A percentile compares a stretch with the other conserved stretches of the same genome.
Evolutionary conservation across 2,329 filamentous ascomycete species (phyloP).

Genomic region (Aspergillus neotritici): DNA sequence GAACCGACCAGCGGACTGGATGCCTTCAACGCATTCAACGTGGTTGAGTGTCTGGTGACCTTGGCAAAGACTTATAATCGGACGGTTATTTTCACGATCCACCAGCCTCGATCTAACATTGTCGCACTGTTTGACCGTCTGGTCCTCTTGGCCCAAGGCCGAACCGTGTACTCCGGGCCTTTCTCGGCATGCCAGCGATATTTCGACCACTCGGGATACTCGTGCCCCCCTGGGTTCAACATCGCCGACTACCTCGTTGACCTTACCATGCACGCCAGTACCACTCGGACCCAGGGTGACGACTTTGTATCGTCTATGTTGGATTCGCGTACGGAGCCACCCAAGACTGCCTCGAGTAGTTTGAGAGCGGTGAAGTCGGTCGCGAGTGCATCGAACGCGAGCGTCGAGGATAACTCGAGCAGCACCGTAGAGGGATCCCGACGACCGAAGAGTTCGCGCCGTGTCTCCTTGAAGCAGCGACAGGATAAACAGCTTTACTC

Average conservation of each 20-base stretch:
- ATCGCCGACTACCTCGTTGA: constrained; percentile 98
- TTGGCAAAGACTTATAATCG: constrained; percentile 94
- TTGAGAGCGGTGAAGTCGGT: constrained; percentile 85
- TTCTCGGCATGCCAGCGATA: constrained; percentile 85
- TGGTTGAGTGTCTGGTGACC: constrained; percentile 90
- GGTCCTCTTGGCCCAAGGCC: constrained; percentile 82
- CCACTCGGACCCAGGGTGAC: constrained; percentile 49
- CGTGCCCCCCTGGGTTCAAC: constrained; percentile 94
- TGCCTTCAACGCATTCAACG: constrained; percentile 96
- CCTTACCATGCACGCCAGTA: constrained; percentile 89
- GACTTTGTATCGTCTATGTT: constrained; percentile 50
- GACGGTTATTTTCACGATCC: constrained; percentile 96
- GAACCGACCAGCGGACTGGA: constrained; percentile 95
- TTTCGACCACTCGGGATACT: constrained; percentile 86
- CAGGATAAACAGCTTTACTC: constrained; percentile 91
- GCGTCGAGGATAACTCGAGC: constrained; percentile 62
- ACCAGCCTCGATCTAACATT: constrained; percentile 96
- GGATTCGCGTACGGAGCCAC: constrained; percentile 54
- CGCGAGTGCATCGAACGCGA: constrained; percentile 72
- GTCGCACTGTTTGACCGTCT: constrained; percentile 93
- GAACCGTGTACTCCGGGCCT: constrained; percentile 87
- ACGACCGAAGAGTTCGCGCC: constrained; percentile 64
- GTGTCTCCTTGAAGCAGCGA: constrained; percentile 73
- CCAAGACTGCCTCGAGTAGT: constrained; percentile 75
- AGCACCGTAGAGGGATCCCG: constrained; percentile 55